These are phyloP conservation scores for Ploettnerulaceae sp. DNA, from an alignment of 2,329 filamentous ascomycete species.

Conservation along the genomic window DNA sequence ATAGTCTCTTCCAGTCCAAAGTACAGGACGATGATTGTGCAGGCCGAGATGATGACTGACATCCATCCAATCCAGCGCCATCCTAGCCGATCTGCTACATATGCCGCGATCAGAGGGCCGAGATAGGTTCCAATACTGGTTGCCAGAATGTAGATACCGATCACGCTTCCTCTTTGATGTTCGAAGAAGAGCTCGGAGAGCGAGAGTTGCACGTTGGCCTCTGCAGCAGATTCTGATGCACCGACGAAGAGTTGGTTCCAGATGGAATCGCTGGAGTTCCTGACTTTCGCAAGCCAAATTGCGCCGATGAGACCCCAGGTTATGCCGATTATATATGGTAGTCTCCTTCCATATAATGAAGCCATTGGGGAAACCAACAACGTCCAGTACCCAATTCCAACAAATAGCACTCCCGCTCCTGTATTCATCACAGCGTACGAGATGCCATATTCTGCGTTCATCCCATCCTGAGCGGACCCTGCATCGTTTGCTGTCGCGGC, in stretches of 20 bases:
- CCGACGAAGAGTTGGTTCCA: slow-evolving; percentile 55
- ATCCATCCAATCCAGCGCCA: slow-evolving; percentile 54
- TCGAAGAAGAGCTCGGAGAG: slow-evolving; percentile 54
- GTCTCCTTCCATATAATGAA: slow-evolving; percentile 49
- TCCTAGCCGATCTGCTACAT: slow-evolving; percentile 44
- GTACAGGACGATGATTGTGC: slow-evolving; percentile 43
- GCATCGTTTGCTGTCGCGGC: slow-evolving; percentile 53
- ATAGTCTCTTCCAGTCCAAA: slow-evolving; percentile 51
- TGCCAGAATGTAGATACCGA: slow-evolving; percentile 51
- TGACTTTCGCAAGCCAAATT: slow-evolving; percentile 48
- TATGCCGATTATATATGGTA: slow-evolving; percentile 50
- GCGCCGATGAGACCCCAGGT: slow-evolving; percentile 45
- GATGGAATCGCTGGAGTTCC: slow-evolving; percentile 42
- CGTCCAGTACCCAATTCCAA: slow-evolving; percentile 52
- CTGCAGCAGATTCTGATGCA: slow-evolving; percentile 51
- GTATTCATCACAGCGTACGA: slow-evolving; percentile 49
- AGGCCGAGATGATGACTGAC: slow-evolving; percentile 45
- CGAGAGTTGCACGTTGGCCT: slow-evolving; percentile 53
- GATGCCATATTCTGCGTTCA: slow-evolving; percentile 47
- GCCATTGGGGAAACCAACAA: slow-evolving; percentile 48
- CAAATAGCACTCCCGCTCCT: slow-evolving; percentile 51
- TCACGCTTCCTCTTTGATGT: slow-evolving; percentile 49
- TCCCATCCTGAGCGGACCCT: slow-evolving; percentile 46
- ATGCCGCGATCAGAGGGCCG: slow-evolving; percentile 48
- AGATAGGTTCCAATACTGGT: slow-evolving; percentile 53